Base-by-base conservation (phyloP, 2,329 filamentous ascomycete genomes). In the Amylocarpus encephaloides region DNA sequence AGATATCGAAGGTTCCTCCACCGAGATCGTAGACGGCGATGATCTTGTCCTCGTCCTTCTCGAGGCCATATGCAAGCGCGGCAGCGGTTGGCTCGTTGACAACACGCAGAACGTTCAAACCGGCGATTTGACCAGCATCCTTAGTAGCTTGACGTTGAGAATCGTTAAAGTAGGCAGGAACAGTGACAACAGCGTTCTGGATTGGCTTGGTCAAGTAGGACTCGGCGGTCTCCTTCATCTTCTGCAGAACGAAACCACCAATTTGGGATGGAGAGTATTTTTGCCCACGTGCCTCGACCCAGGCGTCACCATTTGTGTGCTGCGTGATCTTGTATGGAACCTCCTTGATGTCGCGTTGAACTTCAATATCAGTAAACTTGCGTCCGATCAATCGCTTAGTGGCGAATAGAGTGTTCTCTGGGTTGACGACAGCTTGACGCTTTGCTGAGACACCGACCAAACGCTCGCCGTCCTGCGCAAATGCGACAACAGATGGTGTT, bases 151-250 rank as follows among this genome's bases (percentile, higher is more conserved):
- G 92, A 75, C 91, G 88, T 77, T 97, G 91, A 54, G 88, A 91
- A 73, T 97, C 91, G 74, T 97, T 97, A 82, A 97, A 97, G 80
- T 97, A 97, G 65, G 91, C 91, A 57, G 91, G 91, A 34, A 96
- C 91, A 55, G 92, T 97, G 63, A 97, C 92, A 55, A 97, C 92
- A 64, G 90, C 92, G 69, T 97, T 95, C 82, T 95, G 93, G 66
- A 95, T 75, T 54, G 82, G 82, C 78, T 90, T 95, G 74, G 86
- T 83, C 60, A 95, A 82, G 76, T 94, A 95, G 56, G 86, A 78
- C 78, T 96, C 91, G 59, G 92, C 92, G 46, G 92, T 97, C 80
- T 96, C 92, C 83, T 95, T 96, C 92, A 96, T 96, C 83, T 97
- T 96, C 72, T 90, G 85, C 65, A 97, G 82, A 60, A 96, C 80